Percentiles rank a stretch among this genome's conserved stretches.
Evolutionary conservation across 805 yeast genomes (phyloP).

Genomic region (Myxozyma monticola): DNA sequence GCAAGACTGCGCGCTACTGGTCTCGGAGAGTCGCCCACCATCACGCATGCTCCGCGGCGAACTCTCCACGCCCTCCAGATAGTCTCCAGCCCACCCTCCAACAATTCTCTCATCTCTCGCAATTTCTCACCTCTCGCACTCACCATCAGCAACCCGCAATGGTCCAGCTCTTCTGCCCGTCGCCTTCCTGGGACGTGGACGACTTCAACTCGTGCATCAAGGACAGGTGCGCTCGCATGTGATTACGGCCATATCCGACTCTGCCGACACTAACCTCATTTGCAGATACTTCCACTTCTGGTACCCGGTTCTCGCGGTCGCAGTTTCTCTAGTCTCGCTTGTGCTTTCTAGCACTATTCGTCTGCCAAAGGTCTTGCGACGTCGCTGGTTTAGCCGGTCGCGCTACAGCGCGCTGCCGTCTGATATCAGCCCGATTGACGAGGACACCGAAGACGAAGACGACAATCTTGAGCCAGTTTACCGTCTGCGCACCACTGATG

Average conservation of each 20-base stretch:
- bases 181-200: slow-evolving; percentile 56
- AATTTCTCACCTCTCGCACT: too few species aligned
- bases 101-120: too few species aligned
- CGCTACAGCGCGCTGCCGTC: slow-evolving; percentile 14
- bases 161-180: slow-evolving; percentile 21
- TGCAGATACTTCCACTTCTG: slow-evolving; percentile 34
- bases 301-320: slow-evolving; percentile 35
- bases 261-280: slow-evolving; percentile 14
- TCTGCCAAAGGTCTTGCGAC: slow-evolving; percentile 13
- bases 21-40: too few species aligned
- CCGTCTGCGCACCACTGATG: slow-evolving; percentile 25
- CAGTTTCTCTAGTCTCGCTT: slow-evolving; percentile 26
- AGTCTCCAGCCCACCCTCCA: too few species aligned
- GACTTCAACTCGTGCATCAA: slow-evolving; percentile 59
- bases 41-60: too few species aligned
- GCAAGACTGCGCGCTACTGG: too few species aligned
- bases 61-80: too few species aligned
- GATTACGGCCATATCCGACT: not conserved
- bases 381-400: slow-evolving; percentile 7
- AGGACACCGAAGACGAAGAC: slow-evolving; percentile 10
- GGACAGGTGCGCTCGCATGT: slow-evolving; percentile 39
- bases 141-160: too few species aligned
- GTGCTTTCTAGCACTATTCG: slow-evolving; percentile 23
- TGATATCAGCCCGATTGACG: slow-evolving; percentile 9
- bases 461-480: slow-evolving; percentile 21